Base-by-base conservation (phyloP, 129 eudicot species). In the Kitagawia praeruptora region DNA sequence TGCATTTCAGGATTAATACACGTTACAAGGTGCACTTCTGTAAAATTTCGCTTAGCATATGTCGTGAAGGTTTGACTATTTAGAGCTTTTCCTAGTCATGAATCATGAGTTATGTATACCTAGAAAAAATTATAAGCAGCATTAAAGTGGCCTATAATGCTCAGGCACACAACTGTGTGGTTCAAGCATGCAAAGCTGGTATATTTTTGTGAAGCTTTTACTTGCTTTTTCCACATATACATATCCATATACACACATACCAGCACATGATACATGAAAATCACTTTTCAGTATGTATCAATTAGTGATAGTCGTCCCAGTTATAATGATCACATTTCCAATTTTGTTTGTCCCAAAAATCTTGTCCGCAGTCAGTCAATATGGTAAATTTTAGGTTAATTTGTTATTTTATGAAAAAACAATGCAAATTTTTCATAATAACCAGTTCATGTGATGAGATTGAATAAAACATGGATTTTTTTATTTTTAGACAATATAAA, bases 1-100 rank as follows among this genome's bases (percentile, higher is more conserved):
- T 96, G 81, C 99, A 96, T 89, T 96, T 96, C 83, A 89, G 99
- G 81, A 92, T 96, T 40, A 96, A 96, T 82, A 92, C 99, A 28
- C 87, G 99, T 89, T 96, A 96, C 85, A 93, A 96, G 99, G 99
- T 96, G 86, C 15, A n/a, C 34, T 61, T 58, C 4, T 61, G 15
- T 61, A 9, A 61, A 23, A 61, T 61, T 61, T 9, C 6, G 5
- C 28, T 61, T 61, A 9, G 15, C 69, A n/a, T 61, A 8, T 10
- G 34, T 61, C 34, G 5, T 25, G 34, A 61, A 61, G 69, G 34
- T 61, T 61, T 61, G 21, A 27, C 39, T 67, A 67, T 67, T 10
- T 66, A 3, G 19, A 66, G 40, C 40, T 66, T 67, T 61, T 11
- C 23, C 12, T 67, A 31, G 41, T 67, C 48, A 13, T 42, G 19